These are phyloP conservation scores for Rhodomyrtus psidioides DNA, from an alignment of 441 rosid species.

Conservation along the genomic window DNA sequence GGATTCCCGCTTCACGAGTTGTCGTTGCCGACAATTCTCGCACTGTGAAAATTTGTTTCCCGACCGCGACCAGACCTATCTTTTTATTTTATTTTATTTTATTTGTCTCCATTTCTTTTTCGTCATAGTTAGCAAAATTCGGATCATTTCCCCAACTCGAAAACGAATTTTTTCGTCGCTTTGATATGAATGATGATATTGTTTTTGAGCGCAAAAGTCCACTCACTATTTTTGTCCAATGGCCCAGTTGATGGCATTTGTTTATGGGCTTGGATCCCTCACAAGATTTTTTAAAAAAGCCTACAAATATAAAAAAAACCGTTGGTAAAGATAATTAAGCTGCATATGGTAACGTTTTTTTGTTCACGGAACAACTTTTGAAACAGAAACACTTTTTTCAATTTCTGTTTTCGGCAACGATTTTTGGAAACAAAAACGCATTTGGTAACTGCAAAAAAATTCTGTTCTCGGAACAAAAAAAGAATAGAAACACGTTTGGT, in stretches of 20 bases:
- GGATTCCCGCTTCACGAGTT: no score
- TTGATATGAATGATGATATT: background rate
- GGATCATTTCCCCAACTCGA: background rate
- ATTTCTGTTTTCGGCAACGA: no score
- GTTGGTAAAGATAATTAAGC: no score
- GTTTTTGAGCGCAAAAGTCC: background rate
- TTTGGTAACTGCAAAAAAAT: no score
- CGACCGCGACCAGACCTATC: rapidly evolving
- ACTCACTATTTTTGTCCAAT: background rate
- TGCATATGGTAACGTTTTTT: no score
- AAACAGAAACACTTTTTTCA: no score
- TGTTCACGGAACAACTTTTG: no score
- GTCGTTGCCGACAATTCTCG: no score
- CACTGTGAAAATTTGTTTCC: background rate
- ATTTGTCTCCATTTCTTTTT: background rate
- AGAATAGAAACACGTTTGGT: no score
- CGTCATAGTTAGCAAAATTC: background rate
- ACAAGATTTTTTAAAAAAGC: background rate
- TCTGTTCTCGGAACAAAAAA: no score
- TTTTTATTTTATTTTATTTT: background rate
- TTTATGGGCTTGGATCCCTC: background rate
- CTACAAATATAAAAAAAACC: background rate
- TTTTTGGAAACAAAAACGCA: no score
- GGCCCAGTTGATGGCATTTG: background rate
- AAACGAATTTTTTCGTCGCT: background rate